Percentiles rank a stretch among this genome's conserved stretches.
Evolutionary conservation across 2,329 filamentous ascomycete genomes (phyloP).

Genomic region (Penicillium sp.): DNA sequence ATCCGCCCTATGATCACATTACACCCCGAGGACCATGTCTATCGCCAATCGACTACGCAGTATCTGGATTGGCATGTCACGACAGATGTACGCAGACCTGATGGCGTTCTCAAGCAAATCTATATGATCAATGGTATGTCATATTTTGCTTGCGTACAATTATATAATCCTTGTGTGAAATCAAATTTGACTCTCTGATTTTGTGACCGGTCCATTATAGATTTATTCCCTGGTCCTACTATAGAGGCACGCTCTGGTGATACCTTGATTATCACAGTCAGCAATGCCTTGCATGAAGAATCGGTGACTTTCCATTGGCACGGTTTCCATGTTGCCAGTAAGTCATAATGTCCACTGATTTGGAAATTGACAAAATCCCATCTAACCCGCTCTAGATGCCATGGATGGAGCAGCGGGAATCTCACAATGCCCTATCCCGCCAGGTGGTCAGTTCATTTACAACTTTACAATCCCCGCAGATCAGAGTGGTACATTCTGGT

Average conservation of each 20-base stretch:
- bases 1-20: constrained; percentile 31
- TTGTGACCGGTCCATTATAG: constrained; percentile 16
- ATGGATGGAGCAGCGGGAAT: constrained; percentile 72
- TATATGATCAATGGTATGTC: constrained; percentile 53
- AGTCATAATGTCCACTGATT: neutral
- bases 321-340: constrained; percentile 46
- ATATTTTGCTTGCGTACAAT: neutral
- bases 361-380: neutral
- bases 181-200: neutral
- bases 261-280: constrained; percentile 44
- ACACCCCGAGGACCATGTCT: constrained; percentile 46
- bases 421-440: constrained; percentile 66
- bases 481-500: constrained; percentile 52
- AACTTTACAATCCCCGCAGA: constrained; percentile 40
- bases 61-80: constrained; percentile 46
- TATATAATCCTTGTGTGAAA: too few species aligned
- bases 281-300: constrained; percentile 44
- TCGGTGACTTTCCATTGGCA: constrained; percentile 51
- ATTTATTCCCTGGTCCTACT: constrained; percentile 51
- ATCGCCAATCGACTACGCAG: constrained; percentile 36
- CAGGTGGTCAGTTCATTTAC: constrained; percentile 54
- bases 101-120: constrained; percentile 53
- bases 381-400: constrained; percentile 17
- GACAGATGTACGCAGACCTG: constrained; percentile 41
- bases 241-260: constrained; percentile 53